Evolutionary conservation across 331 rosid species (phyloP).

Genomic region (Erythrophleum ivorense): DNA sequence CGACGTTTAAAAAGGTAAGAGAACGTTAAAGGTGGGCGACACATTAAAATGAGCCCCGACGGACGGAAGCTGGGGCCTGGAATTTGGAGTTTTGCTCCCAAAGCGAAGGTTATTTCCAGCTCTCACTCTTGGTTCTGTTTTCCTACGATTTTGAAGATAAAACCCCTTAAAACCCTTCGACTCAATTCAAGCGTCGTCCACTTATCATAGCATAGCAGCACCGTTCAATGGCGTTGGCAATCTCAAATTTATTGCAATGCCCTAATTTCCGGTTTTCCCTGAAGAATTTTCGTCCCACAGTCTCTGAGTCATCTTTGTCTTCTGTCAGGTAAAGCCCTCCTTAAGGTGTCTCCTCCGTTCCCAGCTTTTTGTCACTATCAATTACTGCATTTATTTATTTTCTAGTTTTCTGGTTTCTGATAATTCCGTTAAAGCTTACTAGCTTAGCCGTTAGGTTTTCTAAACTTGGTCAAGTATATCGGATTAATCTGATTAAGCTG

Average conservation of each 20-base stretch:
- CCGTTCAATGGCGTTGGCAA: slow-evolving; percentile 65
- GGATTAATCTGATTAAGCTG: slow-evolving; percentile 7
- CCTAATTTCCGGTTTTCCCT: slow-evolving; percentile 59
- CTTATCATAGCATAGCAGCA: slow-evolving; percentile 12
- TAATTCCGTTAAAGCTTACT: background rate
- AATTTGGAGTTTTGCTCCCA: background rate
- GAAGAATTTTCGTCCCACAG: slow-evolving; percentile 39
- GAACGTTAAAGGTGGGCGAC: background rate
- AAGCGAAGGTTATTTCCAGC: background rate
- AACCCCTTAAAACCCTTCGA: slow-evolving; percentile 33
- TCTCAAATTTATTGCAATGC: slow-evolving; percentile 62
- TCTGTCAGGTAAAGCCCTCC: slow-evolving; percentile 57
- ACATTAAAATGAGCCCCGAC: background rate
- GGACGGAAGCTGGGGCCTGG: background rate
- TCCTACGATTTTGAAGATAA: background rate
- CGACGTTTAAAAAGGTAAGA: background rate
- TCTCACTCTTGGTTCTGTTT: background rate
- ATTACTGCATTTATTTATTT: background rate
- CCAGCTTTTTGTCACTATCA: background rate
- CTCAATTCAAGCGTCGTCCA: background rate
- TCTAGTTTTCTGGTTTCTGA: background rate
- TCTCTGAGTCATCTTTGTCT: slow-evolving; percentile 43
- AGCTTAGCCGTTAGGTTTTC: background rate
- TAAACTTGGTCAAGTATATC: background rate
- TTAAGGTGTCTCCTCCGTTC: background rate